Conservation (phyloP, 352 stramenopile species). For the Pythium volutum region DNA sequence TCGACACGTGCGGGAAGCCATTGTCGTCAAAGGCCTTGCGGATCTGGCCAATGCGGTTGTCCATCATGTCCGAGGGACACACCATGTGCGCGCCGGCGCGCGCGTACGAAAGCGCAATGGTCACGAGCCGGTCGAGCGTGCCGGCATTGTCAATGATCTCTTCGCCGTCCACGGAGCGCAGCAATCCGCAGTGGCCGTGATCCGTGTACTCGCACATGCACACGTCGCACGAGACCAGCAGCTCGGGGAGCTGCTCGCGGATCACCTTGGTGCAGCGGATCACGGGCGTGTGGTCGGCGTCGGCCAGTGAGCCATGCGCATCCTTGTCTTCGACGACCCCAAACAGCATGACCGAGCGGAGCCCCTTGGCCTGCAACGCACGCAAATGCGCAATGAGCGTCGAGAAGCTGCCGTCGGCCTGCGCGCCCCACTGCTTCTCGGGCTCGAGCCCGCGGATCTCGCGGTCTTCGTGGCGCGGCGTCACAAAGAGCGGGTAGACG, state of each 20-base stretch:
- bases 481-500: slow-evolving; percentile 90
- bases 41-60: slow-evolving; percentile 96
- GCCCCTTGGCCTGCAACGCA: slow-evolving; percentile 64
- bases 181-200: slow-evolving; percentile 83
- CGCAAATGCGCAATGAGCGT: slow-evolving; percentile 73
- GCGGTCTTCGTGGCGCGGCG: slow-evolving; percentile 59
- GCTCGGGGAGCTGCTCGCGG: slow-evolving; percentile 58
- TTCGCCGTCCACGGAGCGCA: slow-evolving; percentile 90
- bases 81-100: slow-evolving; percentile 97
- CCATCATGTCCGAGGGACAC: slow-evolving; percentile 96
- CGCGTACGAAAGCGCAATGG: slow-evolving; percentile 94
- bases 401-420: slow-evolving; percentile 57
- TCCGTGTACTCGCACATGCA: slow-evolving; percentile 92
- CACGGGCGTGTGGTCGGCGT: slow-evolving; percentile 72
- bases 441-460: slow-evolving; percentile 77
- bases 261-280: slow-evolving; percentile 68
- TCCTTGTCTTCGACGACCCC: slow-evolving; percentile 87
- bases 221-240: slow-evolving; percentile 85
- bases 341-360: slow-evolving; percentile 88
- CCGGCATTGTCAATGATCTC: slow-evolving; percentile 96
- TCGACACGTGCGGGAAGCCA: slow-evolving; percentile 97
- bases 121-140: slow-evolving; percentile 95
- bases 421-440: slow-evolving; percentile 82
- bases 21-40: slow-evolving; percentile 93
- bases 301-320: slow-evolving; percentile 65